These are phyloP conservation scores for Monosporascus sp. DNA, from an alignment of 2,329 filamentous ascomycete genomes.

Conservation along the genomic window DNA sequence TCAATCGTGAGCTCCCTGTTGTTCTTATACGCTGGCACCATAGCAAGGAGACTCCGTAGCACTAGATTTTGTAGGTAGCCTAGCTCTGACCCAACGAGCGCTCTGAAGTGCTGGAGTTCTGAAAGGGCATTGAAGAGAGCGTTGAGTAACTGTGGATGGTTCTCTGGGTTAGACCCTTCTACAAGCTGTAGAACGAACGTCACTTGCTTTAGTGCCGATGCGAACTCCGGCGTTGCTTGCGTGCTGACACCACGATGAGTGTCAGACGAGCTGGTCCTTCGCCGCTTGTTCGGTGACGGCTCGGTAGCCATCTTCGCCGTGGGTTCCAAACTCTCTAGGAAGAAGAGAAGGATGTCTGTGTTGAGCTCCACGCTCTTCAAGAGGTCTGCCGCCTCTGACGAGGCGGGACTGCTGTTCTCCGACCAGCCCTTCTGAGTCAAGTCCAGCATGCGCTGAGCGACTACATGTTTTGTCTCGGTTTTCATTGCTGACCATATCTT, in stretches of 20 bases:
- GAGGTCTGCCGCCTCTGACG: constrained; percentile 64
- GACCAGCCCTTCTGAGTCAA: constrained; percentile 45
- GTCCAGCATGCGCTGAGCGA: constrained; percentile 59
- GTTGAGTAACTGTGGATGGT: constrained; percentile 70
- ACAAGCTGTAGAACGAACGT: constrained; percentile 87
- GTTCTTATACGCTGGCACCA: constrained; percentile 71
- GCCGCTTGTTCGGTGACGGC: constrained; percentile 70
- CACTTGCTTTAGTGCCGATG: constrained; percentile 64
- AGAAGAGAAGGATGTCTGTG: constrained; percentile 64
- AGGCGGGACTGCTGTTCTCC: constrained; percentile 34
- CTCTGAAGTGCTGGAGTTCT: constrained; percentile 79
- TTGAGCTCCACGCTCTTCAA: constrained; percentile 69
- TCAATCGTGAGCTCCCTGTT: constrained; percentile 63
- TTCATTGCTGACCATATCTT: constrained; percentile 71
- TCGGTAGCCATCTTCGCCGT: constrained; percentile 68
- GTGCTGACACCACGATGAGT: constrained; percentile 54
- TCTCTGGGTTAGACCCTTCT: constrained; percentile 70
- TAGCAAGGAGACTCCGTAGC: constrained; percentile 73
- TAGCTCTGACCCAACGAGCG: constrained; percentile 76
- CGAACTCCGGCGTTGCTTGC: constrained; percentile 60
- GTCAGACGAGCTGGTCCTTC: constrained; percentile 71
- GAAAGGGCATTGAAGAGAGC: constrained; percentile 80
- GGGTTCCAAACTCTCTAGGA: constrained; percentile 69
- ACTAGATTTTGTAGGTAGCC: constrained; percentile 86
- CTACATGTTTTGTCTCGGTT: constrained; percentile 51